Base-by-base conservation (phyloP, 495 filamentous ascomycete genomes). In the Neurospora sp. region DNA sequence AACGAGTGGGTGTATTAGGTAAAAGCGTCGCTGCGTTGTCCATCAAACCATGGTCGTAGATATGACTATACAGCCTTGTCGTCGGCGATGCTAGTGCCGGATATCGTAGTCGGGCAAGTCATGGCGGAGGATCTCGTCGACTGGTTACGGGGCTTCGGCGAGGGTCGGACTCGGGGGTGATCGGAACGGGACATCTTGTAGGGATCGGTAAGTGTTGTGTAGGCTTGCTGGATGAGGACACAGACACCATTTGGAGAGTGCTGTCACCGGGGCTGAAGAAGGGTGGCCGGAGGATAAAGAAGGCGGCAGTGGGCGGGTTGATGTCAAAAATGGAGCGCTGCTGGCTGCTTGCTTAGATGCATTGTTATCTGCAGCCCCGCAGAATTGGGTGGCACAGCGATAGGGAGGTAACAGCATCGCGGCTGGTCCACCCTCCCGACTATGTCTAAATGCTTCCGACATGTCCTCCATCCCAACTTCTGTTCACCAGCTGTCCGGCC, bases 211-310 rank as follows among this genome's bases (percentile, higher is more conserved):
- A n/a, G 6, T 44, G 42, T 44, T 7, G 42, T 44, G 42, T n/a
- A 7, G 14, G 14, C 5, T 42, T 17, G 14, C 14, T 42, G 5
- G 16, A 8, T n/a, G 8, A 3, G 3, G 42, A n/a, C 3, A 0
- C 42, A 2, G 7, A 3, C 7, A 0, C 0, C 42, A n/a, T 44
- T n/a, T 3, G 42, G 1, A 17, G 16, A n/a, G 7, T 17, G 0
- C 0, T 16, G 0, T n/a, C 2, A 1, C 6, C 2, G 17, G 17
- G 3, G 10, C 7, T 7, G 6, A 17, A 20, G 0, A 1, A 1
- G 44, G 4, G 8, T 9, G 44, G 8, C 3, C n/a, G 17, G 8
- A 10, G 1, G n/a, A 20, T 1, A 10, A 20, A 48, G n/a, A 48
- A 48, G n/a, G 44, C n/a, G n/a, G 44, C n/a, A 20, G 8, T 20